phyloP scores from a whole-genome alignment of 2,329 filamentous ascomycete species.

The Zalaria obscura region DNA sequence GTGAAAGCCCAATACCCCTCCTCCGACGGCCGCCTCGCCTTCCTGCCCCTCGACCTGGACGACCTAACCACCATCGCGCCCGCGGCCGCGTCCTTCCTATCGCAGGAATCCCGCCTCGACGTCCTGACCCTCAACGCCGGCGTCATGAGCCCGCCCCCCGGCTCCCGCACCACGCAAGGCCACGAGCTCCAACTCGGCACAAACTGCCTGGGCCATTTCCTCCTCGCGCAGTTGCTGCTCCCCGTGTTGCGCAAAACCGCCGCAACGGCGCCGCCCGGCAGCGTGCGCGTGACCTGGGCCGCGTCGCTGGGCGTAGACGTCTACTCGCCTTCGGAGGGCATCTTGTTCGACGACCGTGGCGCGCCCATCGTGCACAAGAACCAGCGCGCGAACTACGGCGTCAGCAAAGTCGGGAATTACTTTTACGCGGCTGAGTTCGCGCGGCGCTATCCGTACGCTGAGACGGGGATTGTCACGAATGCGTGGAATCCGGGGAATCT shows the following conservation, averaged over 20 bases:
- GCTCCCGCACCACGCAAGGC: conserved; percentile 16
- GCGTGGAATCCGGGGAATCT: conserved; percentile 19
- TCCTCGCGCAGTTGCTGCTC: conserved; percentile 17
- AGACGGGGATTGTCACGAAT: conserved; percentile 12
- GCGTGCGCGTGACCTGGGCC: conserved; percentile 17
- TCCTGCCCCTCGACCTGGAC: conserved; percentile 32
- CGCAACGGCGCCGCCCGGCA: conserved; percentile 8
- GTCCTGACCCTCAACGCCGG: conserved; percentile 28
- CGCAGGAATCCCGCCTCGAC: conserved; percentile 22
- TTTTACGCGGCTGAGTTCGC: conserved; percentile 12
- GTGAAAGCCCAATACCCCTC: conserved; percentile 24
- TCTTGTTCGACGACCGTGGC: conserved; percentile 8
- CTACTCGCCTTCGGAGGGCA: conserved; percentile 7
- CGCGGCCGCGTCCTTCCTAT: conserved; percentile 19
- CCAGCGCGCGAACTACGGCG: conserved; percentile 11
- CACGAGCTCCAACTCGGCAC: conserved; percentile 21
- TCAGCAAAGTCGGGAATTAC: conserved; percentile 15
- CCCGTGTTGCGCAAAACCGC: conserved; percentile 15
- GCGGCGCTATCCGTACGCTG: conserved; percentile 3
- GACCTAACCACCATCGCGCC: conserved; percentile 21
- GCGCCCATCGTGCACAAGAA: conserved; percentile 7
- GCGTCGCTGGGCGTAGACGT: conserved; percentile 12
- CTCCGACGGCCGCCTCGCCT: conserved; percentile 27
- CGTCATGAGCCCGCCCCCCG: conserved; percentile 17
- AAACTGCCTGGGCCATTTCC: conserved; percentile 18